Conservation (phyloP, 768 basidiomycete species). For the Neoboletus subvelutipes region DNA sequence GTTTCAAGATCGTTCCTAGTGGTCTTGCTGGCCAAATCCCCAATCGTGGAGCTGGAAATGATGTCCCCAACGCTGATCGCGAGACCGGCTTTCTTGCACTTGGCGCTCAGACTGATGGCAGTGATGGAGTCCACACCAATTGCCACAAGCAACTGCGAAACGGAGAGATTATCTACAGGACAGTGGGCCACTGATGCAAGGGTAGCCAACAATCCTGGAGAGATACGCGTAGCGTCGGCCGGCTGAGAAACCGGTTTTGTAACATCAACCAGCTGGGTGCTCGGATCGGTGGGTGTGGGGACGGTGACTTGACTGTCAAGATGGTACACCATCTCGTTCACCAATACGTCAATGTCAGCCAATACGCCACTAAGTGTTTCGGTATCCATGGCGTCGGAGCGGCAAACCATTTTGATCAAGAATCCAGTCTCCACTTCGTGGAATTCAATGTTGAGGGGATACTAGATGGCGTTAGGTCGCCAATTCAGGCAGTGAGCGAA, state of each 20-base stretch:
- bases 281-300: not conserved
- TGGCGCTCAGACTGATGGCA: conserved; percentile 44
- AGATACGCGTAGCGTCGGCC: not conserved
- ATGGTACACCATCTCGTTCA: conserved; percentile 21
- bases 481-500: conserved; percentile 2
- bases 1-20: not conserved
- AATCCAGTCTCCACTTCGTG: conserved; percentile 33
- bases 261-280: not conserved
- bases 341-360: conserved; percentile 17
- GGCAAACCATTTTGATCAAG: conserved; percentile 37
- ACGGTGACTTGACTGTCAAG: conserved; percentile 16
- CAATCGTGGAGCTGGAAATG: conserved; percentile 40
- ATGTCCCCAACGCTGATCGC: conserved; percentile 38
- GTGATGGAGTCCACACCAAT: conserved; percentile 52
- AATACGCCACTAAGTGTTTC: conserved; percentile 20
- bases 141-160: conserved; percentile 37
- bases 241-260: not conserved
- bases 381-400: conserved; percentile 28
- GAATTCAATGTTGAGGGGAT: conserved; percentile 45
- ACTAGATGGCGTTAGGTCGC: conserved; percentile 29
- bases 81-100: conserved; percentile 39
- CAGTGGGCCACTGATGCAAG: conserved; percentile 25
- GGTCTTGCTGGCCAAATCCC: conserved; percentile 20
- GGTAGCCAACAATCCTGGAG: conserved; percentile 6
- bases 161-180: conserved; percentile 30